Conservation (phyloP, 2,329 filamentous ascomycete genomes). For the Metarhizium brunneum region DNA sequence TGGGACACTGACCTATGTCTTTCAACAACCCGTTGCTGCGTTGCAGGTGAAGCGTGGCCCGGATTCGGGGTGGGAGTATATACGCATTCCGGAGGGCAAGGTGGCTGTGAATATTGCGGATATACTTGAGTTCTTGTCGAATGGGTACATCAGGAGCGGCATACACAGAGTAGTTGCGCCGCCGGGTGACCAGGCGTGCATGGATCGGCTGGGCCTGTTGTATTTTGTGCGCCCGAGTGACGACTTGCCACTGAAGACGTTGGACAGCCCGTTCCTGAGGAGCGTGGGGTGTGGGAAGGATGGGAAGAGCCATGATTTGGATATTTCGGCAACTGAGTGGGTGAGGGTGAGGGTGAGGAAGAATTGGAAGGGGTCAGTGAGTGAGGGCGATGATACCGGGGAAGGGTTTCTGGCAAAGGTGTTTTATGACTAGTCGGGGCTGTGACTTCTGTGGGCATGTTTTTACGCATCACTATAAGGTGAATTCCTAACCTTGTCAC, state of each 20-base stretch:
- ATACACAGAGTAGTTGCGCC: conserved; percentile 4
- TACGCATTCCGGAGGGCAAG: conserved; percentile 3
- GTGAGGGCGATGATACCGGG: background rate
- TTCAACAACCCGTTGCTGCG: conserved; percentile 47
- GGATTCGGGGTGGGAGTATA: conserved; percentile 2
- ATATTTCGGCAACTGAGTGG: conserved; percentile 3
- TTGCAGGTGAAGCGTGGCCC: conserved; percentile 32
- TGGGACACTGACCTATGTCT: conserved; percentile 46
- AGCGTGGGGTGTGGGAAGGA: conserved; percentile 1
- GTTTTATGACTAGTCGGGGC: conserved; percentile 1
- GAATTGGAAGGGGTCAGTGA: conserved; percentile 1
- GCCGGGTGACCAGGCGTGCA: conserved; percentile 1
- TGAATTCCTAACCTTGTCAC: too few species aligned
- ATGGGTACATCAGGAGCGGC: conserved; percentile 3
- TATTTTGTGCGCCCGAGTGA: conserved; percentile 5
- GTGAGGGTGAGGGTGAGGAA: conserved; percentile 4
- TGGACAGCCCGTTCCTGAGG: conserved; percentile 2
- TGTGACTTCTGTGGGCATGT: background rate
- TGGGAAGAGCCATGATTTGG: background rate
- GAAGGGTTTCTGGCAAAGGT: conserved; percentile 5
- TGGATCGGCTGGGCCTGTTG: conserved; percentile 2
- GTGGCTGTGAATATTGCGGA: conserved; percentile 5
- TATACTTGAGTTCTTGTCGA: conserved; percentile 1
- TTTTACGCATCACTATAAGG: too few species aligned
- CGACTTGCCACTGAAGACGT: conserved; percentile 1